Evolutionary conservation across 331 rosid species (phyloP).

Genomic region (Quercus tomentella): DNA sequence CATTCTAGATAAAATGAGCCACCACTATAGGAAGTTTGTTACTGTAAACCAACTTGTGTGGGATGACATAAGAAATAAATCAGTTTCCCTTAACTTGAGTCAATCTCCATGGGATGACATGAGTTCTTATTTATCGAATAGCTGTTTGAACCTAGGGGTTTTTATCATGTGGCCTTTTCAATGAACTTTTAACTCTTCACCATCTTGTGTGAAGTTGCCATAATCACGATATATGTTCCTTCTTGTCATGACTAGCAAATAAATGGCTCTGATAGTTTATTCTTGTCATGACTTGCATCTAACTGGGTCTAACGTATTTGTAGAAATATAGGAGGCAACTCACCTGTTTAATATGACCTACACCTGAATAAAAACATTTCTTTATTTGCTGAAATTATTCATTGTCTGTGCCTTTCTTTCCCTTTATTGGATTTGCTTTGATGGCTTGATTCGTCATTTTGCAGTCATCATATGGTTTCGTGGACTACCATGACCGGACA

Average conservation of each 20-base stretch:
- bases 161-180: not conserved
- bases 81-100: not conserved
- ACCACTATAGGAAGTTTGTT: not conserved
- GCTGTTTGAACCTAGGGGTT: not conserved
- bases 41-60: not conserved
- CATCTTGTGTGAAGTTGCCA: not conserved
- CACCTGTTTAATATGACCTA: not conserved
- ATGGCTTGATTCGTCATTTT: slow-evolving; percentile 8
- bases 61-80: not conserved
- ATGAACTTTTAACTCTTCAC: not conserved
- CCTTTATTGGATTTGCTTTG: slow-evolving; percentile 8
- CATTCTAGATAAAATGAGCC: not conserved
- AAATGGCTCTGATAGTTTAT: not conserved
- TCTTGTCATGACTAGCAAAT: not conserved
- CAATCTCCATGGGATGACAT: not conserved
- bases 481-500: slow-evolving; percentile 54
- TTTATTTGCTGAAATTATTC: not conserved
- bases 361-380: not conserved
- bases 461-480: slow-evolving; percentile 65
- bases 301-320: not conserved
- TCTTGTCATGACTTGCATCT: not conserved
- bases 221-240: not conserved
- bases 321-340: not conserved
- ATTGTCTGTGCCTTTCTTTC: not conserved
- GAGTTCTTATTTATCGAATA: not conserved